phyloP scores from a whole-genome alignment of 768 basidiomycete species.

The Thelephora aurantiotincta region DNA sequence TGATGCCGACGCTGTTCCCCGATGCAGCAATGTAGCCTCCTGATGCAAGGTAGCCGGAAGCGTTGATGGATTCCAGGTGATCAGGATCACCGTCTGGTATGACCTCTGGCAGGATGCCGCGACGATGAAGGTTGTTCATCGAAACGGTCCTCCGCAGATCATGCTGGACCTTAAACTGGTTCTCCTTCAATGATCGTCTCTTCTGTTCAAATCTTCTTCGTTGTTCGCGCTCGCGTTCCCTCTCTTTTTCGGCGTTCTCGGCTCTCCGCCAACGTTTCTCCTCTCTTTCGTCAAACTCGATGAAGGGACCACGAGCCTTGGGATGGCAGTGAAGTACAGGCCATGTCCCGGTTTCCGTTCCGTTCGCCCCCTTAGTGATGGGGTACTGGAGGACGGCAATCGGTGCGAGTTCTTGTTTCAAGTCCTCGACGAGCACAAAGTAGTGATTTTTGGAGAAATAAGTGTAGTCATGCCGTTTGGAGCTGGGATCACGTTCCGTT shows the following conservation, averaged over 20 bases:
- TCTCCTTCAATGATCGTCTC: slow-evolving; percentile 17
- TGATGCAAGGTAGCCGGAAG: slow-evolving; percentile 59
- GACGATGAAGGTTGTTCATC: slow-evolving; percentile 60
- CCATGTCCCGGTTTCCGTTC: slow-evolving; percentile 49
- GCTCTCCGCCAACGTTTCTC: slow-evolving; percentile 49
- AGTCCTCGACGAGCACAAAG: slow-evolving; percentile 89
- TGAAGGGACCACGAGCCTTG: slow-evolving; percentile 56
- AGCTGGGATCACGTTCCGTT: slow-evolving; percentile 83
- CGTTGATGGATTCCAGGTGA: slow-evolving; percentile 37
- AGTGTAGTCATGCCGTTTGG: slow-evolving; percentile 73
- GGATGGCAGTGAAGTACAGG: slow-evolving; percentile 76
- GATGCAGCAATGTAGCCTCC: slow-evolving; percentile 77
- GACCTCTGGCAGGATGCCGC: slow-evolving; percentile 23
- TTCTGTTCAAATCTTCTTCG: slow-evolving; percentile 19
- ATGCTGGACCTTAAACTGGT: slow-evolving; percentile 25
- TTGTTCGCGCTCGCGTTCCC: slow-evolving; percentile 26
- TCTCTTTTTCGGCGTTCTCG: slow-evolving; percentile 18
- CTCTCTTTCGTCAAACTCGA: slow-evolving; percentile 63
- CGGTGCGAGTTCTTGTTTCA: slow-evolving; percentile 70
- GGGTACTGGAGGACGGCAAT: slow-evolving; percentile 77
- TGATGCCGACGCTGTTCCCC: slow-evolving; percentile 87
- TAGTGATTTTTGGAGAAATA: slow-evolving; percentile 69
- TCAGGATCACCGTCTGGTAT: slow-evolving; percentile 20
- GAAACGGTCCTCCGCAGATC: slow-evolving; percentile 66
- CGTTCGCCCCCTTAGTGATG: slow-evolving; percentile 35